Evolutionary conservation across 2,329 filamentous ascomycete genomes (phyloP).

Genomic region (Karstenula rhodostoma): DNA sequence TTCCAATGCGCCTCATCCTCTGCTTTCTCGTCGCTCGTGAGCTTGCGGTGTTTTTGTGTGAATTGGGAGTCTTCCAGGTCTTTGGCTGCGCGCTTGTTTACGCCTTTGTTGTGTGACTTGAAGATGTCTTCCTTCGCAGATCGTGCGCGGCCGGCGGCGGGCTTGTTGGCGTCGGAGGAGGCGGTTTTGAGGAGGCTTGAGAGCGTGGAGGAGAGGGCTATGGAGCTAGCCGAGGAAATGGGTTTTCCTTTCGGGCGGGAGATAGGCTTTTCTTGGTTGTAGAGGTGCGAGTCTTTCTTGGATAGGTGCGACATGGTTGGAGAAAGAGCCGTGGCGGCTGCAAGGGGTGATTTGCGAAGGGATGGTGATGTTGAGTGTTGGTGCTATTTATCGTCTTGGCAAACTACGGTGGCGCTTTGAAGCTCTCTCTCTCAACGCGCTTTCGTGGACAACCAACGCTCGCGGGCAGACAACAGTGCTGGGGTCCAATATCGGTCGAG

Average conservation of each 20-base stretch:
- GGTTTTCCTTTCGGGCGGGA: conserved; percentile 63
- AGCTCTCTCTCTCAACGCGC: neutral
- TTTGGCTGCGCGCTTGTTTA: conserved; percentile 68
- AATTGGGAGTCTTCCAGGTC: conserved; percentile 65
- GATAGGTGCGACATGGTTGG: conserved; percentile 31
- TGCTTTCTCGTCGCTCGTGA: conserved; percentile 61
- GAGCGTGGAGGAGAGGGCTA: conserved; percentile 89
- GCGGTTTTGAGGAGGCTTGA: conserved; percentile 74
- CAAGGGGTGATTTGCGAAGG: conserved; percentile 7
- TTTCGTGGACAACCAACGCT: neutral
- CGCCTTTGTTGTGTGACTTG: conserved; percentile 68
- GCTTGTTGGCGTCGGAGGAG: conserved; percentile 52
- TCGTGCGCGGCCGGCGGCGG: conserved; percentile 61
- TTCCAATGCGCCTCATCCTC: conserved; percentile 66
- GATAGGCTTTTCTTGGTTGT: conserved; percentile 74
- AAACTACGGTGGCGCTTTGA: neutral
- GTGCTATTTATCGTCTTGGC: neutral
- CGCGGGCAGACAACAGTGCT: neutral
- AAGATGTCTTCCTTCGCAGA: conserved; percentile 75
- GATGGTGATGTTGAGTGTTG: neutral
- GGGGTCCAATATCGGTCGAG: neutral
- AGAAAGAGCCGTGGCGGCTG: neutral
- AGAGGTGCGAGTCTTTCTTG: conserved; percentile 72
- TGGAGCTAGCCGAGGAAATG: conserved; percentile 72
- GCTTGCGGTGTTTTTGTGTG: conserved; percentile 68